A percentile compares a stretch with the other conserved stretches of the same genome.
phyloP scores from a whole-genome alignment of 208 protist species.

The Trypanosoma brucei region DNA sequence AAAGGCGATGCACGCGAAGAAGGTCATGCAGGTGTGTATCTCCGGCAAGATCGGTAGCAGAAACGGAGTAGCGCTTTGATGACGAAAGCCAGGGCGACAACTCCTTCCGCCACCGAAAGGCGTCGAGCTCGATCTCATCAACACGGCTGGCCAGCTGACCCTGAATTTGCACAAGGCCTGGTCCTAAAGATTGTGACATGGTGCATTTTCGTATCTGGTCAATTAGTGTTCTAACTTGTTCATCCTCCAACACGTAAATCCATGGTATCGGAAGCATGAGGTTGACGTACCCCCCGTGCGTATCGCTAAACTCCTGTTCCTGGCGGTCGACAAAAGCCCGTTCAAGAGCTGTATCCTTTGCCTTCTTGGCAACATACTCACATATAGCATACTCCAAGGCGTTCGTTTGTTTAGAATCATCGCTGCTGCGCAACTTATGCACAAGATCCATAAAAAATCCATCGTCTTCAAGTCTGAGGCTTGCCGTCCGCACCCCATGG shows the following conservation, averaged over 20 bases:
- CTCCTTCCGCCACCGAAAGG: slow-evolving; percentile 33
- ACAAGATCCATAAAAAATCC: slow-evolving; percentile 34
- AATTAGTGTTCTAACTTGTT: slow-evolving; percentile 28
- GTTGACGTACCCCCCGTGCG: slow-evolving; percentile 36
- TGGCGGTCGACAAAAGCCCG: slow-evolving; percentile 30
- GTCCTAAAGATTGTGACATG: slow-evolving; percentile 13
- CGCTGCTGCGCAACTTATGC: slow-evolving; percentile 13
- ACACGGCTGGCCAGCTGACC: slow-evolving; percentile 25
- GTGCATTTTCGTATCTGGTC: slow-evolving; percentile 21
- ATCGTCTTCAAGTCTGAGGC: slow-evolving; percentile 46
- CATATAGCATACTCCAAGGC: slow-evolving; percentile 25
- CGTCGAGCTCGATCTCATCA: slow-evolving; percentile 29
- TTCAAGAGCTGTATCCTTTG: slow-evolving; percentile 22
- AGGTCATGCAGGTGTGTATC: slow-evolving; percentile 26
- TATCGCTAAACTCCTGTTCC: slow-evolving; percentile 34
- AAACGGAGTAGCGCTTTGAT: slow-evolving; percentile 25
- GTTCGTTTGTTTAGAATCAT: not conserved
- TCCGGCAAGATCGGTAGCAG: slow-evolving; percentile 16
- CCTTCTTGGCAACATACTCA: slow-evolving; percentile 37
- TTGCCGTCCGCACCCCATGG: slow-evolving; percentile 44
- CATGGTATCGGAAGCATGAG: slow-evolving; percentile 51
- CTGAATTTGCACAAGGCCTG: slow-evolving; percentile 17
- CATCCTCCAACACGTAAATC: slow-evolving; percentile 48
- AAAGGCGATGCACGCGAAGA: slow-evolving; percentile 9
- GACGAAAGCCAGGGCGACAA: slow-evolving; percentile 25